Evolutionary conservation across 1,284 basidiomycete species (phyloP), one percentile per base, ranked within the genome.

Genomic region (Melampsora occidentalis): DNA sequence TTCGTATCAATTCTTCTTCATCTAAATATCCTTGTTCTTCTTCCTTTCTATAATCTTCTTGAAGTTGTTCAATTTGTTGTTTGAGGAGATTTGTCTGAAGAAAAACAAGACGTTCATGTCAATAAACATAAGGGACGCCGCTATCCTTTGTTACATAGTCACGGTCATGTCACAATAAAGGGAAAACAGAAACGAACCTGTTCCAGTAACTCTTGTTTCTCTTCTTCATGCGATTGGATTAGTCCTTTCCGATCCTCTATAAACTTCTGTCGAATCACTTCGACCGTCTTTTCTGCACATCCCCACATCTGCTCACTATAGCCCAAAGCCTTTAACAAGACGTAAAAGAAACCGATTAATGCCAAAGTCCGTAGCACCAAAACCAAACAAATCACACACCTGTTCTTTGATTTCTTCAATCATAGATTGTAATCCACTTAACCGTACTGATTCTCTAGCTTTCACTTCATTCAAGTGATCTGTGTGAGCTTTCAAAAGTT

Each of bases 201-300:
- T 76, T 76, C 66, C 28, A 49, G 61, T 25, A 76, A 42, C 35
- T 76, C 73, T n/a, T 46, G 42, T 57, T 76, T 76, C 35, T 76
- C 73, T 14, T 61, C 35, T 42, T 76, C 65, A 39, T 76, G 73
- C 12, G 67, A 76, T 51, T 63, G 62, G n/a, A 76, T 31, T 7
- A 76, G 46, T 53, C 68, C 68, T 28, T 68, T 57, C 22, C 73
- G 53, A 69, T 76, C 73, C 20, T 48, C 22, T 12, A 59, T 7
- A 25, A 69, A 69, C 49, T 76, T 76, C 5, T 51, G 2, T 20
- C 68, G 57, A 18, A 76, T 76, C 18, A 69, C 48, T 39, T 76
- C 59, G n/a, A 69, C 51, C 22, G 66, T 68, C 35, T n/a, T 69
- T 69, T 76, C 53, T 22, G 68, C 28, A 10, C 64, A 69, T n/a